Evolutionary conservation across 2,329 filamentous ascomycete species (phyloP), one percentile per base, ranked within the genome.

Genomic region (Sordariomycetes sp.): DNA sequence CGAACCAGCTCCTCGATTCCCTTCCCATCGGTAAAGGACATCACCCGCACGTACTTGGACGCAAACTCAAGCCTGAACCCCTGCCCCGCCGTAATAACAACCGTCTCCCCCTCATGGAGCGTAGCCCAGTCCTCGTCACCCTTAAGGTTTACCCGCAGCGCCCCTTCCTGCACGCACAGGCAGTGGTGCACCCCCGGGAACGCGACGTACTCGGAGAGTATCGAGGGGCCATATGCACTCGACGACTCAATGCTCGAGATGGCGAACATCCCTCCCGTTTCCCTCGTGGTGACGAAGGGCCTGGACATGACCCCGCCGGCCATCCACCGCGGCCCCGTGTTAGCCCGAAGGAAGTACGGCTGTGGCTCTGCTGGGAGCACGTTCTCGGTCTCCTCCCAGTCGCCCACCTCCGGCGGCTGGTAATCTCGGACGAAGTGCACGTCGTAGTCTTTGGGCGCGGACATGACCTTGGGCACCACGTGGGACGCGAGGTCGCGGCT

Each of bases 401-500:
- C 71, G 1, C 65, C 66, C 0, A 76, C 70, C 14, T 71, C 74
- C 1, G 76, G 77, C 0, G 75, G 71, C 37, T 73, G 59, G 61
- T 80, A 77, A 56, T 80, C 70, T 4, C 74, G 73, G 54, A 73
- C 72, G 55, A 80, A 80, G 2, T 81, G 70, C 57, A 83, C 79
- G 62, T 84, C 81, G 64, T 79, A 83, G 16, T 76, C 71, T 50
- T 79, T 77, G 11, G 76, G 76, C 8, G 80, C 81, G 0, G 76
- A 75, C 70, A 80, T 81, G 32, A 83, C 69, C 64, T 80, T 82
- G 18, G 78, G 78, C 25, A 82, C 75, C 35, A 83, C 64, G 0
- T 78, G 66, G 25, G 75, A 70, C 52, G 74, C 74, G 2, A 80
- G 68, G 62, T 81, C 76, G 1, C 80, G 75, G n/a, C 74, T 63